These are phyloP conservation scores for Phytophthora colocasiae DNA, from an alignment of 352 stramenopile species.

Conservation along the genomic window DNA sequence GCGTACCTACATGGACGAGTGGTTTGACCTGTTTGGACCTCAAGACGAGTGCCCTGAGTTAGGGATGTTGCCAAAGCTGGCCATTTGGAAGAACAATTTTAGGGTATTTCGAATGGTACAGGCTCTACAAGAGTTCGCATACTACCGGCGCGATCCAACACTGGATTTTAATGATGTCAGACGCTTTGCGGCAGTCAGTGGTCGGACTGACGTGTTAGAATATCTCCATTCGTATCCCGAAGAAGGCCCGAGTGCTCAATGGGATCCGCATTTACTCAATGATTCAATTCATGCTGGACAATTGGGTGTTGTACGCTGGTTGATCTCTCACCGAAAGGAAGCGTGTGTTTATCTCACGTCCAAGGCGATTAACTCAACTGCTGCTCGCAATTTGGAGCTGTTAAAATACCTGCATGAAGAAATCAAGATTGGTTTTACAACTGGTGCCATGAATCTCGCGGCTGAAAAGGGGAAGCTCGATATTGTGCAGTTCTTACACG, in stretches of 20 bases:
- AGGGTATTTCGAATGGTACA: too few relatives aligned
- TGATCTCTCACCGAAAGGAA: slow-evolving; percentile 12
- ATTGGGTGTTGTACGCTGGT: slow-evolving; percentile 14
- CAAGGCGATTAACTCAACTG: slow-evolving; percentile 20
- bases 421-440: slow-evolving; percentile 16
- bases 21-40: too few relatives aligned
- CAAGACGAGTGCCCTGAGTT: too few relatives aligned
- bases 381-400: slow-evolving; percentile 18
- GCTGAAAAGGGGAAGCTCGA: slow-evolving; percentile 17
- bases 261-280: slow-evolving; percentile 10
- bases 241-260: slow-evolving; percentile 2
- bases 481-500: slow-evolving; percentile 21
- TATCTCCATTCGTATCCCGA: too few relatives aligned
- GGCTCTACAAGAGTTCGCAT: too few relatives aligned
- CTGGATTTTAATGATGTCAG: too few relatives aligned
- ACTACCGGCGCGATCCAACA: too few relatives aligned
- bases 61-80: too few relatives aligned
- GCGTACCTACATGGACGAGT: too few relatives aligned
- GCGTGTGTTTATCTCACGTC: slow-evolving; percentile 17
- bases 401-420: slow-evolving; percentile 20
- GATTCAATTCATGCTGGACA: slow-evolving; percentile 18
- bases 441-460: slow-evolving; percentile 22
- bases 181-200: too few relatives aligned
- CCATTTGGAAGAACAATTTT: too few relatives aligned
- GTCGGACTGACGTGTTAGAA: too few relatives aligned